Base-by-base conservation (phyloP, 1,139 yeast species). In the Spathaspora sp. region DNA sequence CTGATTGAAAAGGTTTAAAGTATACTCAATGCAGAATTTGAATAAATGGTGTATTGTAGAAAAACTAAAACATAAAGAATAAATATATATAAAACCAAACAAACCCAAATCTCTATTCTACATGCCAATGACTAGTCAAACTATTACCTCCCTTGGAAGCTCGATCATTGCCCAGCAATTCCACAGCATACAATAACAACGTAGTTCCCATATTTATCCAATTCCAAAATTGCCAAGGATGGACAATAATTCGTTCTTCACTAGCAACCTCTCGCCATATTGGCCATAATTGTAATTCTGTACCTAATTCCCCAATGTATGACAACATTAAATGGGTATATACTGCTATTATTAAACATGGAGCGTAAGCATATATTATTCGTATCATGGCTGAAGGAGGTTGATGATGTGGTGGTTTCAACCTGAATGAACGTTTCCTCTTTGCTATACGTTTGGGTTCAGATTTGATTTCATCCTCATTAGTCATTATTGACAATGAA, bases 171-270 rank as follows among this genome's bases (percentile, higher is more conserved):
- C 76, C 74, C 59, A 81, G 69, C 45, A 91, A 72, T 66, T 91
- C 98, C 46, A 87, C 74, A 36, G 86, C 83, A 65, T 93, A 93
- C 42, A 93, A 70, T n/a, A 82, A 68, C 48, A 93, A 70, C 10
- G 96, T 87, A 45, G 86, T 80, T 54, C 84, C 84, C 76, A 91
- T 88, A 61, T 91, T 91, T 48, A 88, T 78, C 98, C 98, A 91
- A 56, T 91, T 89, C 98, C 99, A 91, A 63, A 91, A 88, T 59
- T 89, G 89, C 89, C 96, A 87, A 50, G 95, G 82, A 62, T 88
- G 84, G 41, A 81, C 86, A 47, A 81, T 67, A 43, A 80, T 49
- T 49, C 55, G 53, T 42, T 58, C 40, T 11, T 17, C 31, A n/a
- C 24, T 7, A 41, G 55, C 56, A 6, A 56, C 52, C 27, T 46